These are phyloP conservation scores for Lachancea fermentati DNA, from an alignment of 805 yeast genomes.

Conservation along the genomic window DNA sequence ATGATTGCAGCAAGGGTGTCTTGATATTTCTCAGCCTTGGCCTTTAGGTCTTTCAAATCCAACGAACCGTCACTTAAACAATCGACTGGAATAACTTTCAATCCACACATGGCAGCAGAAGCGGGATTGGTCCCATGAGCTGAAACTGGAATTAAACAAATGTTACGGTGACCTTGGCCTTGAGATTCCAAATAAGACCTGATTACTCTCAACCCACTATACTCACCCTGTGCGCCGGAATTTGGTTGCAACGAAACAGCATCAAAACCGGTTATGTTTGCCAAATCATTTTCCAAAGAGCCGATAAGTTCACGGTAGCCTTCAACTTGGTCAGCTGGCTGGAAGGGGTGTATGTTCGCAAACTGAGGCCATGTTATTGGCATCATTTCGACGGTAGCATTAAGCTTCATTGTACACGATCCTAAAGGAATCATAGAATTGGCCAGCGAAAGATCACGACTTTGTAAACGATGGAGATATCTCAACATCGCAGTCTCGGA, in stretches of 20 bases:
- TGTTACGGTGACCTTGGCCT: slow-evolving; percentile 69
- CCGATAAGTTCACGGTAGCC: slow-evolving; percentile 75
- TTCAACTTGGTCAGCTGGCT: slow-evolving; percentile 78
- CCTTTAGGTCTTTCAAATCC: slow-evolving; percentile 68
- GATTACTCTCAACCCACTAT: slow-evolving; percentile 86
- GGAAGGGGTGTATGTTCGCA: slow-evolving; percentile 85
- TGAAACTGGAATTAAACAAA: slow-evolving; percentile 91
- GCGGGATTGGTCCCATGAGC: slow-evolving; percentile 99
- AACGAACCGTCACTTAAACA: slow-evolving; percentile 83
- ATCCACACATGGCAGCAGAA: slow-evolving; percentile 94
- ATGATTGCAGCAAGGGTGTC: slow-evolving; percentile 79
- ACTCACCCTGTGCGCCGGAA: slow-evolving; percentile 98
- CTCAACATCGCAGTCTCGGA: slow-evolving; percentile 94
- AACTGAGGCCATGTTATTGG: slow-evolving; percentile 95
- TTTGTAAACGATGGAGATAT: slow-evolving; percentile 78
- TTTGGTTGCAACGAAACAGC: slow-evolving; percentile 93
- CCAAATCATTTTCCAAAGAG: slow-evolving; percentile 78
- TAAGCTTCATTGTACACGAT: slow-evolving; percentile 96
- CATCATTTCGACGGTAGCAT: slow-evolving; percentile 91
- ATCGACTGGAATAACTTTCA: slow-evolving; percentile 88
- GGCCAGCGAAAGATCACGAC: slow-evolving; percentile 87
- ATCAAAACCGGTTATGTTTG: slow-evolving; percentile 88
- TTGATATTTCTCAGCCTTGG: slow-evolving; percentile 64
- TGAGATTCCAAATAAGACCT: slow-evolving; percentile 63
- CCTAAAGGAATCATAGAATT: slow-evolving; percentile 97